These are phyloP conservation scores for Meyerozyma elateridarum DNA, from an alignment of 1,139 yeast species.

Conservation along the genomic window DNA sequence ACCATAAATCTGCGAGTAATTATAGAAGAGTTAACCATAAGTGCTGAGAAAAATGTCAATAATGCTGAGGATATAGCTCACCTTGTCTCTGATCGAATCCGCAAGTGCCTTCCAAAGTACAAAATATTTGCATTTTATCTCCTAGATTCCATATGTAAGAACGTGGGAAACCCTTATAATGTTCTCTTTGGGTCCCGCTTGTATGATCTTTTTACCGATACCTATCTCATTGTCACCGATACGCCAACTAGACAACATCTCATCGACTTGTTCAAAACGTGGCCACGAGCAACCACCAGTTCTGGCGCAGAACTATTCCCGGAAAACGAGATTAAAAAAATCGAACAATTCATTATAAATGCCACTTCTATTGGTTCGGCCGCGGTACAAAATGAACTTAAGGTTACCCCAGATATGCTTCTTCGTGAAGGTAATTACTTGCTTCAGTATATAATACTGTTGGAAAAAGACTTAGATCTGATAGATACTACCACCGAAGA, in stretches of 20 bases:
- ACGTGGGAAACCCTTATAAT: slow-evolving; percentile 42
- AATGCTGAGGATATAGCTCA: slow-evolving; percentile 29
- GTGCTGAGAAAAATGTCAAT: slow-evolving; percentile 31
- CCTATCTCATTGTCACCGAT: slow-evolving; percentile 37
- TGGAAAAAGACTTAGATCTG: slow-evolving; percentile 13
- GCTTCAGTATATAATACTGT: slow-evolving; percentile 26
- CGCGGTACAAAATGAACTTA: slow-evolving; percentile 1
- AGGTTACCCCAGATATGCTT: slow-evolving; percentile 24
- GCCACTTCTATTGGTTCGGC: slow-evolving; percentile 26
- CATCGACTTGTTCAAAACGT: slow-evolving; percentile 38
- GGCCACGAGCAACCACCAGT: slow-evolving; percentile 33
- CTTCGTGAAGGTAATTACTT: slow-evolving; percentile 30
- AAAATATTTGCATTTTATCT: slow-evolving; percentile 36
- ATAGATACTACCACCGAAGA: slow-evolving; percentile 9
- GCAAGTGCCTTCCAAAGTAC: slow-evolving; percentile 35
- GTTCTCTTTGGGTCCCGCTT: slow-evolving; percentile 31
- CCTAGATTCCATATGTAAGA: slow-evolving; percentile 40
- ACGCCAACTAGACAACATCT: slow-evolving; percentile 30
- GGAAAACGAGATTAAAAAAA: slow-evolving; percentile 22
- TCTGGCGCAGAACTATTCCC: slow-evolving; percentile 38
- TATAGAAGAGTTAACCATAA: slow-evolving; percentile 35
- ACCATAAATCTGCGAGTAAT: slow-evolving; percentile 37
- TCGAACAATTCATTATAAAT: slow-evolving; percentile 37
- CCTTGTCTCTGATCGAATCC: slow-evolving; percentile 31
- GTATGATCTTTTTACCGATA: slow-evolving; percentile 33